Percentiles rank a stretch among this genome's conserved stretches.
phyloP scores from a whole-genome alignment of 2,329 filamentous ascomycete species.

The Cladophialophora exuberans region DNA sequence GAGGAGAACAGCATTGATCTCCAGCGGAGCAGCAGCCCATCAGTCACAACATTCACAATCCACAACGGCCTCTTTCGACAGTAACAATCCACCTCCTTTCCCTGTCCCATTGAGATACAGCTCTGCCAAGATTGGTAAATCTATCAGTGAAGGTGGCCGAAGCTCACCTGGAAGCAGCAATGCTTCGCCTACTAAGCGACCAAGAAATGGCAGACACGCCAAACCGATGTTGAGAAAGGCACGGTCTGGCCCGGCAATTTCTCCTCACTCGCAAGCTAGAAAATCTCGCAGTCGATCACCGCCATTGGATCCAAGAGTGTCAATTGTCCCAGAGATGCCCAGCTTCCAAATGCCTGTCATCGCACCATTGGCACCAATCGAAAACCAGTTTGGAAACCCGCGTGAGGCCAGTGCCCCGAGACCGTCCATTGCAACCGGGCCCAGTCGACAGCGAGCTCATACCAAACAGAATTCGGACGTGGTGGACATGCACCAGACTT shows the following conservation, averaged over 20 bases:
- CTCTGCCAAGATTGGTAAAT: slow-evolving; percentile 73
- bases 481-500: slow-evolving; percentile 68
- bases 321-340: slow-evolving; percentile 35
- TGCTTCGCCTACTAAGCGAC: slow-evolving; percentile 59
- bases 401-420: slow-evolving; percentile 32
- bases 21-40: slow-evolving; percentile 74
- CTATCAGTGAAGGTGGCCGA: slow-evolving; percentile 73
- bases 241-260: slow-evolving; percentile 65
- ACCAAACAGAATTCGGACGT: slow-evolving; percentile 55
- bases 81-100: slow-evolving; percentile 70
- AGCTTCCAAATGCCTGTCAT: slow-evolving; percentile 39
- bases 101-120: slow-evolving; percentile 89
- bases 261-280: slow-evolving; percentile 41
- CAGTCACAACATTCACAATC: slow-evolving; percentile 62
- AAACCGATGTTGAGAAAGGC: slow-evolving; percentile 74
- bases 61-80: slow-evolving; percentile 49
- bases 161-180: slow-evolving; percentile 70
- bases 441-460: slow-evolving; percentile 52
- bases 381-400: slow-evolving; percentile 17
- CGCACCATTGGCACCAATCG: slow-evolving; percentile 13
- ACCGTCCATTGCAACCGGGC: slow-evolving; percentile 34
- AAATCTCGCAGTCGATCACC: slow-evolving; percentile 52
- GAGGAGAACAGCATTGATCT: slow-evolving; percentile 77
- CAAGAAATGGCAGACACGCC: slow-evolving; percentile 36
- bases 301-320: slow-evolving; percentile 35